Evolutionary conservation across 345 rosid species (phyloP).

Genomic region (Eucalyptus guilfoylei): DNA sequence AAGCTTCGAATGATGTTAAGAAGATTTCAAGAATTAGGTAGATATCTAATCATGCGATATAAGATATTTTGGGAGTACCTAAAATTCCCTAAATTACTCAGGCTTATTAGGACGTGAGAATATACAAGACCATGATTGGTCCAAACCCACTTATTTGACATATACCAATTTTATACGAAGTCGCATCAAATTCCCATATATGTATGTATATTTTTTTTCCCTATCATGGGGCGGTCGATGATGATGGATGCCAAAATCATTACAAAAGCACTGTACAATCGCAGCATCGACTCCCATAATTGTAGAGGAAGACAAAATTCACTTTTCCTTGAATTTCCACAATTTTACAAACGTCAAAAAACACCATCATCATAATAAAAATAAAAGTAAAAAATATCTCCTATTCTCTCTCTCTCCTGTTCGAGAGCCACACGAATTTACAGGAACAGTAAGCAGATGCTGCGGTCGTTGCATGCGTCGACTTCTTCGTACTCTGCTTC

Average conservation of each 20-base stretch:
- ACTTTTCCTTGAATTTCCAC: background rate
- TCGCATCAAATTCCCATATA: background rate
- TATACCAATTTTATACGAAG: no score
- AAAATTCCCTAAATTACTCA: background rate
- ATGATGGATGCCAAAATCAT: background rate
- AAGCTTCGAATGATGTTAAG: background rate
- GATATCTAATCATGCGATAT: background rate
- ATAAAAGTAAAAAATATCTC: background rate
- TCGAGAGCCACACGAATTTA: background rate
- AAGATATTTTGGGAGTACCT: background rate
- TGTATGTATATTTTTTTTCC: background rate
- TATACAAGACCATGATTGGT: background rate
- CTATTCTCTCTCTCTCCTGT: background rate
- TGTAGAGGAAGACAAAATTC: background rate
- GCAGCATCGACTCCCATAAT: background rate
- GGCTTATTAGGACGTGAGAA: no score
- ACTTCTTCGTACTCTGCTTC: constrained; percentile 11
- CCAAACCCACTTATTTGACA: background rate
- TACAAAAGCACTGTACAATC: background rate
- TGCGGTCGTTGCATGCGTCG: background rate
- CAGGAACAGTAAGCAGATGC: background rate
- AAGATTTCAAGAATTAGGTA: background rate
- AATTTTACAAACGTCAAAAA: background rate
- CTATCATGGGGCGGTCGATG: background rate
- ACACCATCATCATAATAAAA: background rate